These are phyloP conservation scores for Boletus sp. DNA, from an alignment of 768 basidiomycete species.

Conservation along the genomic window DNA sequence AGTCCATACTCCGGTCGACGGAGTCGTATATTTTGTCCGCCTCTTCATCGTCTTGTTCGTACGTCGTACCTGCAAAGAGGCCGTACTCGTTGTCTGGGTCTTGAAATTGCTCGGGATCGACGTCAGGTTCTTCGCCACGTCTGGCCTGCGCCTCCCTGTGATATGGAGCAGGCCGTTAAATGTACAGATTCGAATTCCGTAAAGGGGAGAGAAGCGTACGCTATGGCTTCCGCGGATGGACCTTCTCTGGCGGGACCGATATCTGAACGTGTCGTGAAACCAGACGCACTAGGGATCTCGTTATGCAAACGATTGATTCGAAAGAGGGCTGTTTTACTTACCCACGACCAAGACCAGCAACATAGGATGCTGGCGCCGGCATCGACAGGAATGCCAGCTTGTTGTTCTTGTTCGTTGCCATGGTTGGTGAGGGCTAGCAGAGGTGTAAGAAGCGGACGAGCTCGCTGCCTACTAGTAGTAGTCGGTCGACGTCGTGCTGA, in stretches of 20 bases:
- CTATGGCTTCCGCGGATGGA: constrained; percentile 87
- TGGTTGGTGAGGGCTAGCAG: constrained; percentile 11
- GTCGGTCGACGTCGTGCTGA: too few relatives aligned
- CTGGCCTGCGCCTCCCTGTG: constrained; percentile 79
- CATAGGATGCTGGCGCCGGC: constrained; percentile 95
- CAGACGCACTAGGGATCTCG: constrained; percentile 67
- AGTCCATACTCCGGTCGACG: constrained; percentile 92
- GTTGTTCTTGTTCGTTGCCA: constrained; percentile 62
- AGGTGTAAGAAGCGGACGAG: too few relatives aligned
- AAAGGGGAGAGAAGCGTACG: constrained; percentile 46
- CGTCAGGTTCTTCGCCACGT: constrained; percentile 84
- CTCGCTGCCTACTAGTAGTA: too few relatives aligned
- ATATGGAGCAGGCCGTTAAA: constrained; percentile 45
- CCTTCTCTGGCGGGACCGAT: constrained; percentile 98
- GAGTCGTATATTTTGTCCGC: constrained; percentile 92
- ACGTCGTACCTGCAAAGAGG: constrained; percentile 91
- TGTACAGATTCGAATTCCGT: too few relatives aligned
- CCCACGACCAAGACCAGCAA: constrained; percentile 98
- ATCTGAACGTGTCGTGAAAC: constrained; percentile 97
- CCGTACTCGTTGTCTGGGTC: constrained; percentile 98
- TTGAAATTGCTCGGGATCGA: constrained; percentile 89
- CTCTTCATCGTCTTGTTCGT: constrained; percentile 97
- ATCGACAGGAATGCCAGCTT: constrained; percentile 87
- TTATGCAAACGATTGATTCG: constrained; percentile 9
- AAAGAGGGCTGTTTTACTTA: constrained; percentile 50